phyloP scores from a whole-genome alignment of 1,284 basidiomycete genomes.

The Sporisorium iseilematis-ciliati region DNA sequence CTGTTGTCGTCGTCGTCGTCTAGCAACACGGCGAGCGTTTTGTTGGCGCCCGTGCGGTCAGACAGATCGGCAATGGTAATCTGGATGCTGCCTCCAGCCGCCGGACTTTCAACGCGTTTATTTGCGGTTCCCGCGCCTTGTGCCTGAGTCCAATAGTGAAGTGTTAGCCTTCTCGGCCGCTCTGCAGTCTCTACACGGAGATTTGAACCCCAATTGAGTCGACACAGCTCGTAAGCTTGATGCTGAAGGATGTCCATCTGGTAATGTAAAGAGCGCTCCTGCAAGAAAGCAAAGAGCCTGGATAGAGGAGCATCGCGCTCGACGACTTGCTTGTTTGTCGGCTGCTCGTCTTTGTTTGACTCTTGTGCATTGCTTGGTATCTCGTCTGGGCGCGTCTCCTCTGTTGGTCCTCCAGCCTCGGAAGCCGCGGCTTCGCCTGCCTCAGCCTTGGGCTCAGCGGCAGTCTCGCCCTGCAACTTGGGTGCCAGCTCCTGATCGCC shows the following conservation, averaged over 20 bases:
- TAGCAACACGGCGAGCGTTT: conserved; percentile 32
- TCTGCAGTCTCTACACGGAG: conserved; percentile 40
- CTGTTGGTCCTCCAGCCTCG: conserved; percentile 3
- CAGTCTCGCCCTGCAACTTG: conserved; percentile 7
- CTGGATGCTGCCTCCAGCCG: conserved; percentile 38
- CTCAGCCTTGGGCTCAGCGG: conserved; percentile 12
- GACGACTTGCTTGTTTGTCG: conserved; percentile 1
- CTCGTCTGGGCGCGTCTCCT: conserved; percentile 17
- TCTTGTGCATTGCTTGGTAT: neutral
- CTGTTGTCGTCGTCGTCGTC: conserved; percentile 23
- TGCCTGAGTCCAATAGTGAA: conserved; percentile 57
- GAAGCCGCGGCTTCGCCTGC: conserved; percentile 9
- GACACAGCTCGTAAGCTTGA: conserved; percentile 57
- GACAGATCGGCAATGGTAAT: conserved; percentile 43
- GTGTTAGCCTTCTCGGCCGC: conserved; percentile 38
- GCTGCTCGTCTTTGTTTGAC: neutral
- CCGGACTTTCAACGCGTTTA: conserved; percentile 20
- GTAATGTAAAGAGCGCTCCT: conserved; percentile 63
- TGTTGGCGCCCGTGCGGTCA: conserved; percentile 24
- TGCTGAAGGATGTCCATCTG: conserved; percentile 65
- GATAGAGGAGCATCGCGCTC: conserved; percentile 47
- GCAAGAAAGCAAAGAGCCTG: conserved; percentile 58
- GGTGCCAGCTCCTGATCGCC: conserved; percentile 57
- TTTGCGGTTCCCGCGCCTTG: conserved; percentile 24
- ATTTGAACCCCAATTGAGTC: conserved; percentile 58